Evolutionary conservation across 2,329 filamentous ascomycete species (phyloP), one percentile per base, ranked within the genome.

Genomic region (Calonectria crousiana): DNA sequence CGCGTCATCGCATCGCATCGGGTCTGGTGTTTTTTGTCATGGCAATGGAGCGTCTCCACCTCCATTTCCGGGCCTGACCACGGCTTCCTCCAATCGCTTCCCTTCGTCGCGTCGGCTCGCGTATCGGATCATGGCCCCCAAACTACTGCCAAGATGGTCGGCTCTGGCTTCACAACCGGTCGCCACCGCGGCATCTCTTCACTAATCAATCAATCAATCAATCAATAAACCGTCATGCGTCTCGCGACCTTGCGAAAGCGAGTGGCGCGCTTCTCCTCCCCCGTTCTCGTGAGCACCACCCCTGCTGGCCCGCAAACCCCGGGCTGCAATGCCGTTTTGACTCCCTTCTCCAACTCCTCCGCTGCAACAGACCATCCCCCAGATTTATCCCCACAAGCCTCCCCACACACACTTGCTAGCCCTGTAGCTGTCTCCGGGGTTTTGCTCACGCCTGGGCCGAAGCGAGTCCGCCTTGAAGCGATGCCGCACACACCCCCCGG

Each of bases 71-170:
- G 73, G 65, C 44, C n/a, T 38, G 26, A 72, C 72, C 18, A 23
- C 0, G 32, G 30, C 41, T 32, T 56, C 32, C 34, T 73, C 78
- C 78, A 80, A 79, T 80, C 78, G 78, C 78, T 51, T 69, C 2
- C 1, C 36, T 52, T 65, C 41, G 44, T 80, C 76, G 77, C 77
- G 71, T 82, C 80, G 80, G 80, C 76, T 82, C 80, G 80, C 78
- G 36, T 76, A 69, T 81, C 80, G 80, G 80, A 44, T 81, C 30
- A 38, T 56, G 67, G 60, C 58, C 60, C 49, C 28, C n/a, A n/a
- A 28, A 36, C 18, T 60, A 23, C 18, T 58, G 64, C 64, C 38
- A 49, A 71, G 56, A 26, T 49, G 30, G 66, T 73, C 71, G 71
- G 66, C 36, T 73, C 67, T 23, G 49, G 38, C 44, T 38, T 71